These are phyloP conservation scores for Colletotrichum lini DNA, from an alignment of 2,329 filamentous ascomycete species.

Conservation along the genomic window DNA sequence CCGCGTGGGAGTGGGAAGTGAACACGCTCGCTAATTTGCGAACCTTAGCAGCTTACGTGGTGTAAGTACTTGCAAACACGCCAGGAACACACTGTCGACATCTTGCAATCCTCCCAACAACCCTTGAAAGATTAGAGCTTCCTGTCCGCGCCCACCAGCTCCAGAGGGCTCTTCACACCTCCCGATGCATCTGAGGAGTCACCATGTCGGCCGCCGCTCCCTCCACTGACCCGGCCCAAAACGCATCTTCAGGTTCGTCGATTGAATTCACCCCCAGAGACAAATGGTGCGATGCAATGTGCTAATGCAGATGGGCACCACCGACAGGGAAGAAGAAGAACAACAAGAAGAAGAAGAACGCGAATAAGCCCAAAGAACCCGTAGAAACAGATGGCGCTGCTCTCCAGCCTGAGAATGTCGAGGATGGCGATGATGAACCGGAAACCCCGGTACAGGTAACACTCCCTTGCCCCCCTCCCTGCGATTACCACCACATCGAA, in stretches of 20 bases:
- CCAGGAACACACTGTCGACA: constrained; percentile 34
- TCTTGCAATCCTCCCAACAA: constrained; percentile 27
- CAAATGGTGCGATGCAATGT: constrained; percentile 10
- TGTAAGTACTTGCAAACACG: constrained; percentile 38
- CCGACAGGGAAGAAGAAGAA: constrained; percentile 68
- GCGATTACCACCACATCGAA: constrained; percentile 8
- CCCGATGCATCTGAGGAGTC: constrained; percentile 41
- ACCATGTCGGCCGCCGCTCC: constrained; percentile 50
- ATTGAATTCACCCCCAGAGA: constrained; percentile 14
- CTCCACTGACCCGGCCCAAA: constrained; percentile 46
- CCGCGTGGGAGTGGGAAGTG: constrained; percentile 40
- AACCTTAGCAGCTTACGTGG: constrained; percentile 38
- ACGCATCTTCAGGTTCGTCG: constrained; percentile 48
- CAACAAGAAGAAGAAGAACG: constrained; percentile 73
- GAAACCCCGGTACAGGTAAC: constrained; percentile 55
- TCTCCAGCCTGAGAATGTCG: constrained; percentile 50
- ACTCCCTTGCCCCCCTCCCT: constrained; percentile 23
- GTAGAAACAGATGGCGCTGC: constrained; percentile 53
- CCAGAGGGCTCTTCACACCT: constrained; percentile 37
- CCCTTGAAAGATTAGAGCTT: constrained; percentile 13
- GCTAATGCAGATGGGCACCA: constrained; percentile 14
- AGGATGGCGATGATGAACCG: constrained; percentile 61
- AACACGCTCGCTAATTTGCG: constrained; percentile 43
- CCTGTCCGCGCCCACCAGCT: constrained; percentile 33
- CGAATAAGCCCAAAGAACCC: constrained; percentile 62